phyloP scores from a whole-genome alignment of 192 early-diverging fungal species.

The Ramicandelaber brevisporus region DNA sequence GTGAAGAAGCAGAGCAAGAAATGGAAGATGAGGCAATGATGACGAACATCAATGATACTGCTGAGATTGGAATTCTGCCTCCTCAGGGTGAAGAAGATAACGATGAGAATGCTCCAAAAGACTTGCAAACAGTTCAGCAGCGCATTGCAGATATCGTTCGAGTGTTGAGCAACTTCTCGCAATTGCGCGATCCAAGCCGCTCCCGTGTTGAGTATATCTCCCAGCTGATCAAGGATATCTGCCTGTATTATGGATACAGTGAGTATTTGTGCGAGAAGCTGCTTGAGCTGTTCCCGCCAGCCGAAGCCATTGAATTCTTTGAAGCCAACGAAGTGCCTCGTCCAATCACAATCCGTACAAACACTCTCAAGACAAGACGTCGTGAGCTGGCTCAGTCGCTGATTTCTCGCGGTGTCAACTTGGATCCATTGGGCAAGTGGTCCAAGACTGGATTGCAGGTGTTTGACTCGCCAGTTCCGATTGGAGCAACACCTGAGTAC shows the following conservation, averaged over 20 bases:
- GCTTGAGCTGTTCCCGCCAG: conserved; percentile 69
- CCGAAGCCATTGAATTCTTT: conserved; percentile 91
- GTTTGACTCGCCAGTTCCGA: conserved; percentile 83
- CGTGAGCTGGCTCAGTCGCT: conserved; percentile 85
- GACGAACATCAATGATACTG: no score
- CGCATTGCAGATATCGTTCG: conserved; percentile 80
- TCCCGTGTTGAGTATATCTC: conserved; percentile 67
- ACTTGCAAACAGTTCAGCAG: conserved; percentile 47
- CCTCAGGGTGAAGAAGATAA: conserved; percentile 35
- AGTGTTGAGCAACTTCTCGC: conserved; percentile 72
- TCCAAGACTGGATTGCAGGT: conserved; percentile 90
- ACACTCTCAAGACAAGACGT: conserved; percentile 82
- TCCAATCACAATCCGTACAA: conserved; percentile 88
- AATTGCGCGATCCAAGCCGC: conserved; percentile 40
- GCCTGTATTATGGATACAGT: conserved; percentile 86
- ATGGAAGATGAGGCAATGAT: conserved; percentile 5
- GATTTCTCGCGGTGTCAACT: conserved; percentile 85
- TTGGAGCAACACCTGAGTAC: conserved; percentile 96
- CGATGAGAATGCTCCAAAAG: conserved; percentile 28
- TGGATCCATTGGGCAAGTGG: conserved; percentile 99
- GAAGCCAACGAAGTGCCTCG: conserved; percentile 95
- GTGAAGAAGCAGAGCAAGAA: conserved; percentile 12
- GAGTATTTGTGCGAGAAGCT: conserved; percentile 77
- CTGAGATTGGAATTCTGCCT: conserved; percentile 37
- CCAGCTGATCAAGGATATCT: conserved; percentile 72